Evolutionary conservation across 2,329 filamentous ascomycete genomes (phyloP).

Genomic region (Tricladium varicosporioides): DNA sequence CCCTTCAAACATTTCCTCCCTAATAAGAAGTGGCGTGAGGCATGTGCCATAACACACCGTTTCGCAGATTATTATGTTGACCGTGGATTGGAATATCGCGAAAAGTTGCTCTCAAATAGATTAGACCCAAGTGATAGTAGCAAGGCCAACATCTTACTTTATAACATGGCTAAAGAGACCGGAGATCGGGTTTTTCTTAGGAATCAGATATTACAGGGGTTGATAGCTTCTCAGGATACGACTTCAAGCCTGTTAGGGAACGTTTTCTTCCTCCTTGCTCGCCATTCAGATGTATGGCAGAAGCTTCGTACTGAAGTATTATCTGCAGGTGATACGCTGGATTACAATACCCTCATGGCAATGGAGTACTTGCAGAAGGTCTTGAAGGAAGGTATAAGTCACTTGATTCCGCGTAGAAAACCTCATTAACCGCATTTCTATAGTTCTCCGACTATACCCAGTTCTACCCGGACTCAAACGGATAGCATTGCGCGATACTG

Average conservation of each 20-base stretch:
- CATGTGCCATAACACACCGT: no score
- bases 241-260: background rate
- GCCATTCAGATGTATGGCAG: background rate
- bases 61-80: no score
- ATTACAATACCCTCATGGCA: background rate
- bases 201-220: background rate
- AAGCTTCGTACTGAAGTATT: background rate
- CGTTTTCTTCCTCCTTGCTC: background rate
- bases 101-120: background rate
- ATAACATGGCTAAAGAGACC: background rate
- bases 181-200: background rate
- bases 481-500: background rate
- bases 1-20: no score
- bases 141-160: background rate
- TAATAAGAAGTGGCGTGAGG: no score
- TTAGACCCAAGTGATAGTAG: background rate
- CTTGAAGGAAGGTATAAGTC: background rate
- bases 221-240: background rate
- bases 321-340: no score
- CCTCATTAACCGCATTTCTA: background rate
- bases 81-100: no score
- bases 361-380: background rate
- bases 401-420: background rate
- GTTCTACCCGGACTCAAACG: background rate
- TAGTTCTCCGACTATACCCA: background rate